phyloP scores from a whole-genome alignment of 768 basidiomycete species.

The Hebeloma cylindrosporum region DNA sequence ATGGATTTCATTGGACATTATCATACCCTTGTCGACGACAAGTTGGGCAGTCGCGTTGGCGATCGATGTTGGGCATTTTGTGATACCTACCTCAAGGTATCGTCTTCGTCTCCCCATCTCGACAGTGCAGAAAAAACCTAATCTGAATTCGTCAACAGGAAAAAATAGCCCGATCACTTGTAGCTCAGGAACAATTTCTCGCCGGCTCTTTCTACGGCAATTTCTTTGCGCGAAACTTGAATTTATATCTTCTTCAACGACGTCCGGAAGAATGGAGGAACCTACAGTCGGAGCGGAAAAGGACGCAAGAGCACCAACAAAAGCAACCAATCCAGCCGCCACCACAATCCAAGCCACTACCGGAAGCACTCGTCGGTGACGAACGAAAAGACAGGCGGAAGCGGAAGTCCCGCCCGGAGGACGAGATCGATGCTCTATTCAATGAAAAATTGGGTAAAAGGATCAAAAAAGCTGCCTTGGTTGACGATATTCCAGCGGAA shows the following conservation, averaged over 20 bases:
- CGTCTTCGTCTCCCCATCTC: constrained; percentile 16
- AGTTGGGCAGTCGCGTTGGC: constrained; percentile 85
- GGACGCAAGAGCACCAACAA: constrained; percentile 17
- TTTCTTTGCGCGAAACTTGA: constrained; percentile 79
- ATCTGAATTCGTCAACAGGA: constrained; percentile 50
- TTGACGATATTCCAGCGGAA: constrained; percentile 2
- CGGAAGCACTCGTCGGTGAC: too few relatives aligned
- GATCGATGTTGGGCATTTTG: constrained; percentile 90
- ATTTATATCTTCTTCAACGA: constrained; percentile 74
- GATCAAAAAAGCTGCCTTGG: constrained; percentile 53
- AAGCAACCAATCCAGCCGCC: constrained; percentile 2
- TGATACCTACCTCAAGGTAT: constrained; percentile 93
- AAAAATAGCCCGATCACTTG: constrained; percentile 83
- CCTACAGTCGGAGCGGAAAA: constrained; percentile 53
- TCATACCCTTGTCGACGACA: constrained; percentile 81
- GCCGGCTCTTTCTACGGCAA: constrained; percentile 82
- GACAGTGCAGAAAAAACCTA: constrained; percentile 5
- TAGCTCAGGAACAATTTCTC: constrained; percentile 69
- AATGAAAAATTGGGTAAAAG: constrained; percentile 55
- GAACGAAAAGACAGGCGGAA: constrained; percentile 29
- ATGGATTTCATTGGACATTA: constrained; percentile 77
- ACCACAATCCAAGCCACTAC: not conserved
- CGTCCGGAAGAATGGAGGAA: constrained; percentile 84
- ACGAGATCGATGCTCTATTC: constrained; percentile 81
- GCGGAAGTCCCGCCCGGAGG: constrained; percentile 43